Evolutionary conservation across 2,329 filamentous ascomycete species (phyloP), one percentile per base, ranked within the genome.

Genomic region (Claviceps sp.): DNA sequence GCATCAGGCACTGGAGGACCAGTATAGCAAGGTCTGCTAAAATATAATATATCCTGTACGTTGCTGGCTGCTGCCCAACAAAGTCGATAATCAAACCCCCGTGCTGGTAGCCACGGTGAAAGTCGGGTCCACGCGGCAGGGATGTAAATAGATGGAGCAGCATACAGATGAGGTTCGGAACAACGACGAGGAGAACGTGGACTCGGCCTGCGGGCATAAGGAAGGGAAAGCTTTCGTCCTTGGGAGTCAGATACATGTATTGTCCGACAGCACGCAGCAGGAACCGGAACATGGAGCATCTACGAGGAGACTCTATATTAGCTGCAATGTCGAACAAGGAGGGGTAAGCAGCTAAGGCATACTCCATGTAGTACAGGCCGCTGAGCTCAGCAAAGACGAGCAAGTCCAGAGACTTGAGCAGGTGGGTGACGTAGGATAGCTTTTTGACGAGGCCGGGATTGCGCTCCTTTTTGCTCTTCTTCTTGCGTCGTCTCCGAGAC

Each of bases 311-410:
- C 30, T 48, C 8, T 18, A 16, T 48, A 9, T 48, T 41, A 48
- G 47, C 37, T 41, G 16, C 18, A 18, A 16, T 26, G 24, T 48
- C 5, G 16, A 40, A 8, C 22, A 22, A 47, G 22, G 26, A 4
- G 22, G 43, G 14, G 16, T 9, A 16, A n/a, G 16, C 7, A 34
- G 18, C n/a, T 11, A 46, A 38, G 16, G 63, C 76, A 52, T 71
- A 85, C 82, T 86, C 82, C 76, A 85, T 80, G 63, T 85, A 85
- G 63, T 86, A 86, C 58, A 85, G 59, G 44, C 76, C 73, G 60
- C 78, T 82, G 52, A 85, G 69, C 68, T 85, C 80, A 42, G 76
- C 77, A 63, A 81, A 82, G 48, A 84, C 75, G 46, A 84, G 61
- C 59, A 77, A 74, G 67, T 86, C 82, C 54, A 85, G 69, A 55